Conservation (phyloP, 345 rosid genomes). For the Kernera saxatilis region DNA sequence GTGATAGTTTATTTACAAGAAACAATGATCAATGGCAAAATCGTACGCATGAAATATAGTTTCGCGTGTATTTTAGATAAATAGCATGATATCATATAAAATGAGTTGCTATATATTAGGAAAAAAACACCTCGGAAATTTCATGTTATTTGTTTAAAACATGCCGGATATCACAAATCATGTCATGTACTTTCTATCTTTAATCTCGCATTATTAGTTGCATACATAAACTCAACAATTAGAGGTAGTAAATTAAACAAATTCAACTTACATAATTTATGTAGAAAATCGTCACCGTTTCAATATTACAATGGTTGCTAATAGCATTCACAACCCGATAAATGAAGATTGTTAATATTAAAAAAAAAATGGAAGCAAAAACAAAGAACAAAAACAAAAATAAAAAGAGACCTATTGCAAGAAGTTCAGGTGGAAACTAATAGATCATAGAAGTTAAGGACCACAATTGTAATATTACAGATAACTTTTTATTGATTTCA, state of each 20-base stretch:
- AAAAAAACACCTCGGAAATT: too few relatives aligned
- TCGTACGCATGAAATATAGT: too few relatives aligned
- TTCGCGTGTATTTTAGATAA: too few relatives aligned
- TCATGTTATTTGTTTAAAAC: too few relatives aligned
- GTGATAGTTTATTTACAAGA: too few relatives aligned
- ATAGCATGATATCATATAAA: too few relatives aligned
- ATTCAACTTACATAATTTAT: not conserved
- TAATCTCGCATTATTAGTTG: too few relatives aligned
- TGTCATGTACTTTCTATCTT: too few relatives aligned
- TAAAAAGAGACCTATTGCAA: not conserved
- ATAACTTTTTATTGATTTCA: not conserved
- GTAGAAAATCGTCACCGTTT: not conserved
- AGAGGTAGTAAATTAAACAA: not conserved
- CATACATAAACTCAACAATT: not conserved
- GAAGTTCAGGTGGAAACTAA: slow-evolving; percentile 3
- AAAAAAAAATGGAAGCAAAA: not conserved
- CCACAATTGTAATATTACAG: not conserved
- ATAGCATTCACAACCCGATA: not conserved
- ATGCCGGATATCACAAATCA: too few relatives aligned
- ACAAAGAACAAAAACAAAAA: not conserved
- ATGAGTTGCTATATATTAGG: too few relatives aligned
- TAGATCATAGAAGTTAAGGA: slow-evolving; percentile 14
- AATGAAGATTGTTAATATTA: not conserved
- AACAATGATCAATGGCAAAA: too few relatives aligned
- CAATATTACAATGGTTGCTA: not conserved